Conservation (phyloP, 805 yeast genomes). For the Candida maris region DNA sequence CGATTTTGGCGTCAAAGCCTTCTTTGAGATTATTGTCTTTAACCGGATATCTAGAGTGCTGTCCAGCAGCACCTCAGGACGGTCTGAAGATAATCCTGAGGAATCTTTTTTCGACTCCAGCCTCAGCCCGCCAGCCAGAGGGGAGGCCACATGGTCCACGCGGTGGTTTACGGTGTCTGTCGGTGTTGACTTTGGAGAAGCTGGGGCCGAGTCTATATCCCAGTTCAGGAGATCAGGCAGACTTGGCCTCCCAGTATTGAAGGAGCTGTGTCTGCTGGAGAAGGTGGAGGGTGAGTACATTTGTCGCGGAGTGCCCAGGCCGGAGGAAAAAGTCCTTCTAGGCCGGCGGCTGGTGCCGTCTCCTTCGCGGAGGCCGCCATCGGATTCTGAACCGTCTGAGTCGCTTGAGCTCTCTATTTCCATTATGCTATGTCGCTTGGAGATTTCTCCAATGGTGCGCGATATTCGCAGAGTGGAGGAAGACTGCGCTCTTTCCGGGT, state of each 20-base stretch:
- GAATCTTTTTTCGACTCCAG: background rate
- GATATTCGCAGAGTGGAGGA: constrained; percentile 20
- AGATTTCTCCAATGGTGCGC: constrained; percentile 8
- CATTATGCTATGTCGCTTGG: background rate
- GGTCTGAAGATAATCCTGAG: background rate
- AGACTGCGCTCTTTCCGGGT: constrained; percentile 17
- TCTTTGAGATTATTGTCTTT: constrained; percentile 28
- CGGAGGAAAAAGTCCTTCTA: constrained; percentile 1
- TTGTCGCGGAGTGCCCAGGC: constrained; percentile 4
- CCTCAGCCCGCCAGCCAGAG: background rate
- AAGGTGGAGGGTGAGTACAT: constrained; percentile 15
- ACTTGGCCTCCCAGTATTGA: constrained; percentile 13
- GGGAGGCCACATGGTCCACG: constrained; percentile 1
- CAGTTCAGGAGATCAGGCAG: constrained; percentile 9
- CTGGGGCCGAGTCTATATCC: constrained; percentile 13
- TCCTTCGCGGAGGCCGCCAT: constrained; percentile 13
- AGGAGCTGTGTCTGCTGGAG: constrained; percentile 18
- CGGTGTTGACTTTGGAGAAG: constrained; percentile 11
- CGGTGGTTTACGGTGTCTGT: constrained; percentile 2
- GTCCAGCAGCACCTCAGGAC: constrained; percentile 1
- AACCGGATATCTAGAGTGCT: constrained; percentile 24
- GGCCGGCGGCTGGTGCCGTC: constrained; percentile 2
- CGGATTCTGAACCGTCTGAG: constrained; percentile 6
- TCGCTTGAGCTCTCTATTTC: background rate
- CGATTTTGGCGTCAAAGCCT: constrained; percentile 31